Conservation (phyloP, 106 monocot species). For the Vanilla planifolia region DNA sequence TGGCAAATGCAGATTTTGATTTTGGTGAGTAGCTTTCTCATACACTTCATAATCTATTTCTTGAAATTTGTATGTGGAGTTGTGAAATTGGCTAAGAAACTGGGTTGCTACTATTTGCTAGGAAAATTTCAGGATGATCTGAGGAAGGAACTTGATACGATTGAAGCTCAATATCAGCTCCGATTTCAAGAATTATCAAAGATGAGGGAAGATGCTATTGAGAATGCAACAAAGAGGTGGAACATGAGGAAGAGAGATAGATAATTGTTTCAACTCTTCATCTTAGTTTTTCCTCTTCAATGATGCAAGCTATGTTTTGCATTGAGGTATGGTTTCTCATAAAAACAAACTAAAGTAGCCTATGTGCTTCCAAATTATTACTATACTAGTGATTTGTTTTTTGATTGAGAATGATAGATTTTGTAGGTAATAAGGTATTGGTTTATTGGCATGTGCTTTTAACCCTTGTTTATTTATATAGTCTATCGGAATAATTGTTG, state of each 20-base stretch:
- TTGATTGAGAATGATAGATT: too few relatives aligned
- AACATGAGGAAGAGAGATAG: constrained; percentile 24
- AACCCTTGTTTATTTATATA: too few relatives aligned
- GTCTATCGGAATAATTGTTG: too few relatives aligned
- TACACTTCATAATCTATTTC: neutral
- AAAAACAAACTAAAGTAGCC: too few relatives aligned
- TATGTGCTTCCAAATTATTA: too few relatives aligned
- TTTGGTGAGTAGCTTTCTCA: neutral
- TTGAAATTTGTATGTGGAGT: too few relatives aligned
- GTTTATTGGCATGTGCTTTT: too few relatives aligned
- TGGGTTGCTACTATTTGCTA: neutral
- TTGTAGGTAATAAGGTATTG: too few relatives aligned
- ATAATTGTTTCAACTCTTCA: constrained; percentile 16
- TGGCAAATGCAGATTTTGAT: constrained; percentile 9
- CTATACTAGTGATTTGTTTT: too few relatives aligned
- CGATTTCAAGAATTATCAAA: constrained; percentile 38
- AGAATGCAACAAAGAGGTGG: constrained; percentile 46
- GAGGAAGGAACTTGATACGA: constrained; percentile 39
- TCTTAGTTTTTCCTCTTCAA: neutral
- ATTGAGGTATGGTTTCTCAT: too few relatives aligned
- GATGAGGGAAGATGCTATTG: constrained; percentile 49
- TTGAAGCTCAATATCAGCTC: constrained; percentile 40
- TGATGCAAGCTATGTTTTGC: too few relatives aligned
- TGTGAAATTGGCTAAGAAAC: neutral
- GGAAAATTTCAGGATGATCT: constrained; percentile 33